Evolutionary conservation across 768 basidiomycete genomes (phyloP).

Genomic region (Porphyrellus cyaneotinctus): DNA sequence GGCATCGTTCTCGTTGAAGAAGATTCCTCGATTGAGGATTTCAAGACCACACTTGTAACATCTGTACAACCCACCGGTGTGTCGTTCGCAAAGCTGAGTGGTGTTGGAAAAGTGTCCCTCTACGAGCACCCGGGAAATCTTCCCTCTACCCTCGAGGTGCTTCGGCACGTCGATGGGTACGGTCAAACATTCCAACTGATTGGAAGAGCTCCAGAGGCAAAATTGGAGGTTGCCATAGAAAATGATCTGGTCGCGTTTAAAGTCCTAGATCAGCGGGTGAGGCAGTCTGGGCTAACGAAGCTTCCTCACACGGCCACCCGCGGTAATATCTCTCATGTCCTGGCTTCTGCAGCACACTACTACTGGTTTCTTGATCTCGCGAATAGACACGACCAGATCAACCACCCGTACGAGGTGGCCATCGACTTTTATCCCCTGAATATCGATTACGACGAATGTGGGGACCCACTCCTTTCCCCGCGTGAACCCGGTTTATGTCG

Average conservation of each 20-base stretch:
- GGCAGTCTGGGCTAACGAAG: not conserved
- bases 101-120: constrained; percentile 4
- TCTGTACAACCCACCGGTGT: not conserved
- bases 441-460: constrained; percentile 2
- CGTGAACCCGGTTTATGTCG: constrained; percentile 2
- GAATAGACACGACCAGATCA: not conserved
- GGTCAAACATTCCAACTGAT: not conserved
- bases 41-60: constrained; percentile 4
- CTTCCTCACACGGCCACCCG: not conserved
- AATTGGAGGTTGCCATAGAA: not conserved
- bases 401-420: not conserved
- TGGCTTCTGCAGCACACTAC: constrained; percentile 17
- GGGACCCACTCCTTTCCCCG: not conserved
- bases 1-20: constrained; percentile 3
- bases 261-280: not conserved
- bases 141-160: not conserved
- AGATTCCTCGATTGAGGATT: constrained; percentile 10
- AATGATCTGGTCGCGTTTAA: not conserved
- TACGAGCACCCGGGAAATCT: not conserved
- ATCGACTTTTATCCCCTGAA: constrained; percentile 13
- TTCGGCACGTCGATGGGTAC: not conserved
- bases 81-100: not conserved
- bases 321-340: not conserved
- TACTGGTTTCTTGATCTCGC: constrained; percentile 21
- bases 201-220: not conserved